Base-by-base conservation (phyloP, 371 early-diverging fungal genomes). In the Circinella minor region DNA sequence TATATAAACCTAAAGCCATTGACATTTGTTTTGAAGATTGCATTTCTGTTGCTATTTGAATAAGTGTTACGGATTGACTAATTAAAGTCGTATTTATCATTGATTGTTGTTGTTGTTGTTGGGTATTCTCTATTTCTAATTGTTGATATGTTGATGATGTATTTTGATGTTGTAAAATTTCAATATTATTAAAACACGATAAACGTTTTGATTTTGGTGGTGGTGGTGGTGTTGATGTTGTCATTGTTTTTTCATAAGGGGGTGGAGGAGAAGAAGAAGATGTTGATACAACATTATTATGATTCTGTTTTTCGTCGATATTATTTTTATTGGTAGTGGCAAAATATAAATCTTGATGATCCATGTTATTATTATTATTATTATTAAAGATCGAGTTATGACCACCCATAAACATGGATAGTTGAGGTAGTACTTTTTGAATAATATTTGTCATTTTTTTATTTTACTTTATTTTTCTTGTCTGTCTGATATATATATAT, bases 1-100 rank as follows among this genome's bases (percentile, higher is more conserved):
- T 65, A 36, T 87, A 87, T n/a, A 87, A 75, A 66, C 86, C 87
- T 47, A 86, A 74, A 0, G 86, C 84, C 71, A 77, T 77, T 34
- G 71, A 61, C 57, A 57, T 57, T 51, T 81, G 84, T 75, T n/a
- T 75, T 74, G 18, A 73, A 65, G 18, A 81, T 77, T 51, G 79
- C 83, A 82, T 83, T 27, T 87, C 84, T 17, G 83, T 71, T 8
- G 86, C 82, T 4, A 85, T 73, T 43, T 80, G 81, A 9, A 85
- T 73, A 4, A 87, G 71, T 4, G 83, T 79, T 62, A 84, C 71
- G 4, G 84, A 83, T 54, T 85, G 86, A 20, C 85, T 78, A 11
- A 85, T 68, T 64, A 82, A 57, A 43, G 74, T 73, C 61, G 77
- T 75, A 72, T 83, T 82, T 51, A 85, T 72, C 13, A 70, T 27